These are phyloP conservation scores for Wickerhamiella kazuoi DNA, from an alignment of 805 yeast species.

Conservation along the genomic window DNA sequence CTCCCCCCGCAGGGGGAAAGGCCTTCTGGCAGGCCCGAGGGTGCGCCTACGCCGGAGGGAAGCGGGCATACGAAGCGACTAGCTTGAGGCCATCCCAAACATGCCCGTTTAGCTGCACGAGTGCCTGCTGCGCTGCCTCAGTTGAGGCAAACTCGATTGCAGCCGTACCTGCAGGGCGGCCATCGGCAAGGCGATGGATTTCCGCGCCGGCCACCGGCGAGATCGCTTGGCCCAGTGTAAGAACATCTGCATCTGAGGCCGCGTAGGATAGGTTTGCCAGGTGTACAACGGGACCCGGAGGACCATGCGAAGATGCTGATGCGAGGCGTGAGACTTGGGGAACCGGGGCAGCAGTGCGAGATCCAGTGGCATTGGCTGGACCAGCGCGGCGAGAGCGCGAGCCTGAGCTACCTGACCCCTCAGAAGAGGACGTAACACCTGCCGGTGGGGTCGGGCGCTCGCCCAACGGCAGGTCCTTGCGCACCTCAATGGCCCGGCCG, in stretches of 20 bases:
- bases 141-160: conserved; percentile 56
- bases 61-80: conserved; percentile 47
- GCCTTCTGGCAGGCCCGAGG: too few species aligned
- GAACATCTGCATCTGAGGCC: conserved; percentile 70
- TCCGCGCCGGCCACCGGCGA: conserved; percentile 66
- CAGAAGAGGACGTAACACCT: background rate
- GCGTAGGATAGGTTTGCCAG: conserved; percentile 75
- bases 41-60: conserved; percentile 6
- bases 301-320: conserved; percentile 33
- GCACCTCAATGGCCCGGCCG: conserved; percentile 65
- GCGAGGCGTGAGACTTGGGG: conserved; percentile 4
- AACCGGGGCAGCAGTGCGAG: conserved; percentile 2
- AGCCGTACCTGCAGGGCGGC: conserved; percentile 69
- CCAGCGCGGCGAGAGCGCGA: too few species aligned
- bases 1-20: too few species aligned
- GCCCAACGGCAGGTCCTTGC: conserved; percentile 39
- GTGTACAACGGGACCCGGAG: conserved; percentile 41
- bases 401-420: too few species aligned
- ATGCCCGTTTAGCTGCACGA: conserved; percentile 58
- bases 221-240: conserved; percentile 69
- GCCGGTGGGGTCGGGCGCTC: conserved; percentile 10
- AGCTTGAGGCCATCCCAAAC: conserved; percentile 70
- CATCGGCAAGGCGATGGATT: conserved; percentile 41
- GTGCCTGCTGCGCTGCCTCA: conserved; percentile 57
- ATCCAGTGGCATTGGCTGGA: background rate